These are phyloP conservation scores for Leishmania gerbilli DNA, from an alignment of 208 protist species.

Conservation along the genomic window DNA sequence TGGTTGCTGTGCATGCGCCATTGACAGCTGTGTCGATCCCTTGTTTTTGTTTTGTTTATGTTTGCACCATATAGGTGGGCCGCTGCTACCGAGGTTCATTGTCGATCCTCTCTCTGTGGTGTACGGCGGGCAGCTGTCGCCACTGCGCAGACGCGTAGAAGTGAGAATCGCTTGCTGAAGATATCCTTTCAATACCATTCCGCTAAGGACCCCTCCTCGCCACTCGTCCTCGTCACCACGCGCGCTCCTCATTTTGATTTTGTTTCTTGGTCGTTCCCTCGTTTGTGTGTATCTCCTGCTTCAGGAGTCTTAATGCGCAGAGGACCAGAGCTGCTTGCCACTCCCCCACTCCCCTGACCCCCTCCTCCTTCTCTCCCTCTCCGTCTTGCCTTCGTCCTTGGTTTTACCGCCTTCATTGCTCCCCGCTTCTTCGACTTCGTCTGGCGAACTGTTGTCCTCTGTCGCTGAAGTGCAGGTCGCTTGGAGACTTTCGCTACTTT, in stretches of 20 bases:
- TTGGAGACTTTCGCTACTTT: background rate
- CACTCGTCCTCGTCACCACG: background rate
- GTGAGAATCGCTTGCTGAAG: background rate
- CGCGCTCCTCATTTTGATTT: background rate
- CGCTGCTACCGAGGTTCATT: background rate
- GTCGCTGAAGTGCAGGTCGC: background rate
- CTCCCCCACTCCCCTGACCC: too few species aligned
- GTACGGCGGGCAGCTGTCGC: background rate
- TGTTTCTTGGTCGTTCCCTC: background rate
- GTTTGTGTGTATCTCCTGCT: background rate
- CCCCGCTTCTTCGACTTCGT: conserved; percentile 17
- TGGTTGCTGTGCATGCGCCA: background rate
- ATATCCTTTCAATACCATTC: background rate
- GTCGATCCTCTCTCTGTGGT: background rate
- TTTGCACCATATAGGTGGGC: background rate
- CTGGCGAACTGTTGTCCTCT: background rate
- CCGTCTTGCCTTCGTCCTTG: background rate
- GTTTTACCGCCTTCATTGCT: background rate
- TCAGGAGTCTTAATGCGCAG: background rate
- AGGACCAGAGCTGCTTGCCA: background rate
- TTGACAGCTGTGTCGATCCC: background rate
- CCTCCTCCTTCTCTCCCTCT: background rate
- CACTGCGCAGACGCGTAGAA: background rate
- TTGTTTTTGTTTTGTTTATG: background rate
- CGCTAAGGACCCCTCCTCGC: background rate